A percentile compares a stretch with the other conserved stretches of the same genome.
Evolutionary conservation across 345 rosid species (phyloP).

Genomic region (Kernera saxatilis): DNA sequence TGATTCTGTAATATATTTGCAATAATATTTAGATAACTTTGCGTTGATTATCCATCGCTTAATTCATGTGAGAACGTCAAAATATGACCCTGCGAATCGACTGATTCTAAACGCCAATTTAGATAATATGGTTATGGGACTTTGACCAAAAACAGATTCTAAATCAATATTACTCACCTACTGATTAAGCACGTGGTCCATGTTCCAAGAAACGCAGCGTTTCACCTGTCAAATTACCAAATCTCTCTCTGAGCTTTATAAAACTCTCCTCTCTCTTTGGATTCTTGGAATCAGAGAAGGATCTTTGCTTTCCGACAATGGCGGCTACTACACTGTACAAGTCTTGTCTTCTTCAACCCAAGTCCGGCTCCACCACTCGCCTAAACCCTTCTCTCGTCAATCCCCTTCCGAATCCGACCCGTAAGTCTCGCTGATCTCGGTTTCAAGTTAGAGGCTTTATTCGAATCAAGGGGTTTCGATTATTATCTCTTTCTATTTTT

Average conservation of each 20-base stretch:
- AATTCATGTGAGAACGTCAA: not conserved
- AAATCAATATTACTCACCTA: slow-evolving; percentile 14
- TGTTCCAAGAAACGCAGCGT: slow-evolving; percentile 25
- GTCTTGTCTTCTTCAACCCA: slow-evolving; percentile 28
- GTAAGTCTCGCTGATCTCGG: slow-evolving; percentile 9
- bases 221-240: slow-evolving; percentile 23
- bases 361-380: slow-evolving; percentile 21
- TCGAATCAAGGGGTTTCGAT: not conserved
- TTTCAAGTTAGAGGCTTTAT: not conserved
- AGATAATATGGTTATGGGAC: slow-evolving; percentile 7
- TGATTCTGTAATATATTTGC: too few relatives aligned
- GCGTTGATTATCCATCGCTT: not conserved
- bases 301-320: slow-evolving; percentile 23
- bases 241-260: not conserved
- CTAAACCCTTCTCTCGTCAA: slow-evolving; percentile 18
- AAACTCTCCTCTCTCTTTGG: not conserved
- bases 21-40: too few relatives aligned
- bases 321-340: slow-evolving; percentile 30
- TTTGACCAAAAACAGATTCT: not conserved
- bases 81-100: not conserved
- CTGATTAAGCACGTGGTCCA: slow-evolving; percentile 30
- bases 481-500: not conserved
- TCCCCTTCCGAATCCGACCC: slow-evolving; percentile 11
- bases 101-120: not conserved
- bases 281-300: not conserved